A percentile compares a stretch with the other conserved stretches of the same genome.
Conservation (phyloP, 768 basidiomycete species). For the Mycena haematopus region DNA sequence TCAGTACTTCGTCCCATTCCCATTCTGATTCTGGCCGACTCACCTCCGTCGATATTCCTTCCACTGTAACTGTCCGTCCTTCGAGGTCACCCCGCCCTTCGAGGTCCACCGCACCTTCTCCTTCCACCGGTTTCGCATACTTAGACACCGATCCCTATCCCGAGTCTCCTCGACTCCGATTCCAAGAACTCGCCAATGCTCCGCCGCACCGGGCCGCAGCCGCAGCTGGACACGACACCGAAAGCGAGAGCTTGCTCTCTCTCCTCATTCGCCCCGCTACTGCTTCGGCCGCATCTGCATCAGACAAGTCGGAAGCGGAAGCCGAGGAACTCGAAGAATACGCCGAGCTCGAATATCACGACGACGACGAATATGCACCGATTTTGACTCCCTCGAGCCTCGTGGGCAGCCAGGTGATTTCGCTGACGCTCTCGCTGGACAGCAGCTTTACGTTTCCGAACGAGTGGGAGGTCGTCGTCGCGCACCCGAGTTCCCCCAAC, state of each 20-base stretch:
- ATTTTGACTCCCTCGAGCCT: background rate
- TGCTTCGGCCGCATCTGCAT: background rate
- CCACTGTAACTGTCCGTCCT: constrained; percentile 5
- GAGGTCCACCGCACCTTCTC: background rate
- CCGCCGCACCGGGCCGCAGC: background rate
- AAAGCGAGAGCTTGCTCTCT: constrained; percentile 13
- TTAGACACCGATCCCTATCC: background rate
- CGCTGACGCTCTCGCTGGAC: constrained; percentile 6
- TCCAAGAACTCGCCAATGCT: background rate
- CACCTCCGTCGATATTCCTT: constrained; percentile 3
- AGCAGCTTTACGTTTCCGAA: background rate
- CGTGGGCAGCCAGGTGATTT: constrained; percentile 4
- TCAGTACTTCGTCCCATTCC: background rate
- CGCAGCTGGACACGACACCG: constrained; percentile 2
- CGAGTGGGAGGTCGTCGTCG: constrained; percentile 18
- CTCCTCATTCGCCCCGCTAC: background rate
- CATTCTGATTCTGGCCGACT: background rate
- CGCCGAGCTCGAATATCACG: constrained; percentile 19
- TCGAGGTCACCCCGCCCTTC: background rate
- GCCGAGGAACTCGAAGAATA: background rate
- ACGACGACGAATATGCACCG: constrained; percentile 14
- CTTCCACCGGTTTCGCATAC: background rate
- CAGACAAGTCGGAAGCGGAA: background rate
- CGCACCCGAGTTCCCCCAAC: background rate
- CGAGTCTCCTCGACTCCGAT: background rate